phyloP scores from a whole-genome alignment of 1,284 basidiomycete species.

The Ceratobasidium papillatum region DNA sequence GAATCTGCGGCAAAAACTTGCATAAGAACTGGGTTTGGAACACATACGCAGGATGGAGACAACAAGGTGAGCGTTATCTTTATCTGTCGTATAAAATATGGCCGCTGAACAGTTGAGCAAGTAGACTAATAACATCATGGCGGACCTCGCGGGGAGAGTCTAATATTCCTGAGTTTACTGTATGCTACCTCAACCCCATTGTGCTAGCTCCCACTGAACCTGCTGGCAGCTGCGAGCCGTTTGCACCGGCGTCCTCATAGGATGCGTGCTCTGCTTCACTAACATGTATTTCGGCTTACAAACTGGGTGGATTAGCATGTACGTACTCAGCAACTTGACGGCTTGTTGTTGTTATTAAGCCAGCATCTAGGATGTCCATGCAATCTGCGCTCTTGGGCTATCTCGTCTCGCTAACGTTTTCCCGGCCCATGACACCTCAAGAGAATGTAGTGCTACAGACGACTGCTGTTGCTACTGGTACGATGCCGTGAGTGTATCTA shows the following conservation, averaged over 20 bases:
- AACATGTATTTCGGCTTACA: slow-evolving; percentile 81
- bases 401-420: slow-evolving; percentile 79
- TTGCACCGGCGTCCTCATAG: slow-evolving; percentile 68
- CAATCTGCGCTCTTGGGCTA: slow-evolving; percentile 93
- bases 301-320: slow-evolving; percentile 81
- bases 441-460: slow-evolving; percentile 96
- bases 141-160: neutral
- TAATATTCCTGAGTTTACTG: slow-evolving; percentile 34
- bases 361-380: slow-evolving; percentile 85
- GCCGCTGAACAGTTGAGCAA: neutral
- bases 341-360: slow-evolving; percentile 4
- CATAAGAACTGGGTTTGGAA: neutral
- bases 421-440: slow-evolving; percentile 78
- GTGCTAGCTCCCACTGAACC: neutral
- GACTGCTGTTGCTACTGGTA: slow-evolving; percentile 91
- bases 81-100: neutral
- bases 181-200: neutral
- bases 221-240: slow-evolving; percentile 59
- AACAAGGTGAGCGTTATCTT: neutral
- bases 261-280: slow-evolving; percentile 78
- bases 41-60: neutral
- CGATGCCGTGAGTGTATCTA: slow-evolving; percentile 53
- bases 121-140: neutral
- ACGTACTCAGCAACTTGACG: slow-evolving; percentile 45
- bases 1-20: neutral